phyloP scores from a whole-genome alignment of 768 basidiomycete genomes.

The Tricholoma hemisulphureum region DNA sequence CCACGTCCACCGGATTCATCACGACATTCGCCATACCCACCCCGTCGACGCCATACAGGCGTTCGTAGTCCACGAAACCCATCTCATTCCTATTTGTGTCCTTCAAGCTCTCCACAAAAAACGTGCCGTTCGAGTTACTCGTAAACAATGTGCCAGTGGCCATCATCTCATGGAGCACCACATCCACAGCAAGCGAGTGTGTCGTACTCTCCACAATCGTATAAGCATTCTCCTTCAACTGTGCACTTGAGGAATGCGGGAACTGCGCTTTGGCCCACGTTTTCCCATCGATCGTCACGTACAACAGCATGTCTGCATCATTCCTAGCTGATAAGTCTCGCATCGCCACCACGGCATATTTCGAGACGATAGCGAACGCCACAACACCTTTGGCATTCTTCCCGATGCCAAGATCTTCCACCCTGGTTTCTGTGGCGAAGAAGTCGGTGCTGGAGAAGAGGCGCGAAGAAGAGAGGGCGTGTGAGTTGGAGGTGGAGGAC shows the following conservation, averaged over 20 bases:
- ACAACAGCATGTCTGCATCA: constrained; percentile 76
- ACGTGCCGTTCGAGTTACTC: constrained; percentile 94
- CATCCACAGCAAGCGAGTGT: constrained; percentile 93
- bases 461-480: constrained; percentile 58
- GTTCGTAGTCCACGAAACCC: constrained; percentile 94
- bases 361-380: constrained; percentile 89
- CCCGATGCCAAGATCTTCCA: constrained; percentile 85
- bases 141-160: constrained; percentile 90
- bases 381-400: constrained; percentile 87
- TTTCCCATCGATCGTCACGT: constrained; percentile 80
- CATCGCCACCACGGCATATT: constrained; percentile 89
- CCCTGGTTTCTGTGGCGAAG: constrained; percentile 59
- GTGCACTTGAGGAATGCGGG: constrained; percentile 81
- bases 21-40: constrained; percentile 91
- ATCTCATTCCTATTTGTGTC: constrained; percentile 88
- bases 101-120: constrained; percentile 86
- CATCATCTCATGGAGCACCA: constrained; percentile 67
- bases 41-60: constrained; percentile 81
- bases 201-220: constrained; percentile 93
- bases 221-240: constrained; percentile 87
- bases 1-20: constrained; percentile 79
- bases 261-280: constrained; percentile 89
- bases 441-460: constrained; percentile 87
- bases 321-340: constrained; percentile 59
- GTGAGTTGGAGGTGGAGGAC: constrained; percentile 43